phyloP scores from a whole-genome alignment of 352 stramenopile species.

The Plasmopara muralis region DNA sequence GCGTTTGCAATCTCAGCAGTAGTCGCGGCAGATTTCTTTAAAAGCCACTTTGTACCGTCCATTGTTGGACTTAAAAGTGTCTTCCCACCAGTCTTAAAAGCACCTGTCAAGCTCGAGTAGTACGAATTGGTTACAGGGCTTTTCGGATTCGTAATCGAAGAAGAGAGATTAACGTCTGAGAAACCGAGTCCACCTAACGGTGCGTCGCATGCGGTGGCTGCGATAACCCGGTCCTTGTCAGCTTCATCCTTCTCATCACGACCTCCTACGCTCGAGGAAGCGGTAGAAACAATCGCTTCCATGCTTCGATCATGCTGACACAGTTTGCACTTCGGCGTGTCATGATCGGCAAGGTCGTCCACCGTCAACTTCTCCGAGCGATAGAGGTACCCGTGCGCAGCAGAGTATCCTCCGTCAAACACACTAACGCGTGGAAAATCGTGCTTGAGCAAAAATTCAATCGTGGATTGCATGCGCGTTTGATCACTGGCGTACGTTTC shows the following conservation, averaged over 20 bases:
- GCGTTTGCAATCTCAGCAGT: constrained; percentile 28
- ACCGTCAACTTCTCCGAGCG: constrained; percentile 48
- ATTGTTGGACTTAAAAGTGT: constrained; percentile 57
- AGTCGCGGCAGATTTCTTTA: constrained; percentile 47
- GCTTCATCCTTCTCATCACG: constrained; percentile 14
- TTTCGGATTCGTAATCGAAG: constrained; percentile 12
- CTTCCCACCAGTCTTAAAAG: constrained; percentile 64
- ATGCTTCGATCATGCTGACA: constrained; percentile 50
- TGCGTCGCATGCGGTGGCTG: constrained; percentile 12
- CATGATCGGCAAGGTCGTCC: constrained; percentile 68
- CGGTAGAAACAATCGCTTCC: constrained; percentile 3
- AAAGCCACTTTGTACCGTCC: constrained; percentile 68
- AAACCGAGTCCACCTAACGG: constrained; percentile 11
- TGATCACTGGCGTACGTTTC: constrained; percentile 63
- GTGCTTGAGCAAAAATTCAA: constrained; percentile 67
- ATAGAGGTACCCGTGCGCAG: constrained; percentile 45
- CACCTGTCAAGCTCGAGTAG: constrained; percentile 62
- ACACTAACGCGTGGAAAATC: constrained; percentile 73
- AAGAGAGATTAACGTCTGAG: constrained; percentile 23
- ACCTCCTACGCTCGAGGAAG: background rate
- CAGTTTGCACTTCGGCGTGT: constrained; percentile 48
- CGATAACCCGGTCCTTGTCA: constrained; percentile 9
- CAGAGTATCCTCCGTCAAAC: constrained; percentile 63
- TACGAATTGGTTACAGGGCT: constrained; percentile 31
- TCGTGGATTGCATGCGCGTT: constrained; percentile 52